A percentile compares a stretch with the other conserved stretches of the same genome.
Evolutionary conservation across 2,329 filamentous ascomycete genomes (phyloP).

Genomic region (Cadophora malorum): DNA sequence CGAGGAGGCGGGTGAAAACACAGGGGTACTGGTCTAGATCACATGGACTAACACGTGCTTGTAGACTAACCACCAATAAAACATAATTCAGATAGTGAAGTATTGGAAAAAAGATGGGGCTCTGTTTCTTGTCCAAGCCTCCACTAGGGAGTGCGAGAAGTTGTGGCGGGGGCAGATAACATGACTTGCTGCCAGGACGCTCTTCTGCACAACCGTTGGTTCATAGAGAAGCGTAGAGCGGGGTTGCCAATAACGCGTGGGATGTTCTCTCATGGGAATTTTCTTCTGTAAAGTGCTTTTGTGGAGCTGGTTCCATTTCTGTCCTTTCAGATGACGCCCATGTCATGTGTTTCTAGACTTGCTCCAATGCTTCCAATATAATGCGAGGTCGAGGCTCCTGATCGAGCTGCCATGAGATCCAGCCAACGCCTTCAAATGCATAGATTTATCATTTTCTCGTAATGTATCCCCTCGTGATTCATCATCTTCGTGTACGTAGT

Average conservation of each 20-base stretch:
- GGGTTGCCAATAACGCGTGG: conserved; percentile 10
- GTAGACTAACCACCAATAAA: not conserved
- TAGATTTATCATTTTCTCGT: conserved; percentile 23
- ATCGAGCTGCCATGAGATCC: conserved; percentile 25
- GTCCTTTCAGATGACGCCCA: conserved; percentile 29
- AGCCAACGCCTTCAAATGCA: conserved; percentile 35
- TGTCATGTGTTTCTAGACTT: conserved; percentile 15
- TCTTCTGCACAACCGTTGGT: conserved; percentile 21
- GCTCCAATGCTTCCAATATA: conserved; percentile 25
- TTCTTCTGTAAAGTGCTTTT: conserved; percentile 31
- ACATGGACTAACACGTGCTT: conserved; percentile 25
- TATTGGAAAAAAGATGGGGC: conserved; percentile 15
- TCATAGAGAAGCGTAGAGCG: conserved; percentile 4
- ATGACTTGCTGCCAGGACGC: conserved; percentile 18
- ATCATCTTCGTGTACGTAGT: conserved; percentile 24
- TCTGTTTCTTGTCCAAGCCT: conserved; percentile 21
- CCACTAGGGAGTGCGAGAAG: not conserved
- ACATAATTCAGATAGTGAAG: not conserved
- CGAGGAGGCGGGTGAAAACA: conserved; percentile 7
- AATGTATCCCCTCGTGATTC: conserved; percentile 28
- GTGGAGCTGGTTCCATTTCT: conserved; percentile 26
- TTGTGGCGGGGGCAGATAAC: conserved; percentile 26
- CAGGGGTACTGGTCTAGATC: conserved; percentile 15
- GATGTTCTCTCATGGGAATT: conserved; percentile 23
- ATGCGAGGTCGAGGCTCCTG: conserved; percentile 19